Base-by-base conservation (phyloP, 2,329 filamentous ascomycete genomes). In the Cladosporium sp. region DNA sequence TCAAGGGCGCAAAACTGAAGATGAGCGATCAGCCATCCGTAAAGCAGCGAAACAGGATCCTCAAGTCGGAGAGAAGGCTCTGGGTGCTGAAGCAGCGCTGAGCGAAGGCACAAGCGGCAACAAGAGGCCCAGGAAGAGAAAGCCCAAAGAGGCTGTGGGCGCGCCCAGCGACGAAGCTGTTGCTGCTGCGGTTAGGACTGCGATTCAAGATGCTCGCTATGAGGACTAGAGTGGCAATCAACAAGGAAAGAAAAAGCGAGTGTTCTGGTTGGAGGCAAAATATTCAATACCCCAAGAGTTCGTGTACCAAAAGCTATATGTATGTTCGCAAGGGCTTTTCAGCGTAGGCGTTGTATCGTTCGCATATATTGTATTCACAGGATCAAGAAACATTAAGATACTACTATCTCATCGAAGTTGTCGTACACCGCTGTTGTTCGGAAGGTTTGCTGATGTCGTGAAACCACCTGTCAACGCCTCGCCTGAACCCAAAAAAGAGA, bases 11-110 rank as follows among this genome's bases (percentile, higher is more conserved):
- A 65, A 63, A 55, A 34, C 64, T 12, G 70, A 73, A 54, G 68
- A 71, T 6, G 69, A 72, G 60, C 67, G 49, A 54, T 52, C 71
- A 28, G 66, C 66, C 15, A n/a, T 71, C 15, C 69, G 71, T 4
- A 73, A 71, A 47, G 68, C 69, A 11, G 60, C 65, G 41, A 76
- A 75, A 68, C 62, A 65, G n/a, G 73, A 76, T 61, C 70, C 71
- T 2, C 73, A 74, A 58, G 70, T 69, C 11, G 68, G 57, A 3
- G 51, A 64, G 36, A 64, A 64, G 8, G 58, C 61, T 44, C 61
- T 54, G 14, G 49, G 58, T 30, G 67, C 64, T 6, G 65, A 62
- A 51, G 63, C 60, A 18, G 59, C 55, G 28, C 30, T 60, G 26
- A 67, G 63, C 4, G 61, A 55, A 14, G 28, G 51, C 5, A 11